Base-by-base conservation (phyloP, 306 rosid genomes). In the Lupinus albus region DNA sequence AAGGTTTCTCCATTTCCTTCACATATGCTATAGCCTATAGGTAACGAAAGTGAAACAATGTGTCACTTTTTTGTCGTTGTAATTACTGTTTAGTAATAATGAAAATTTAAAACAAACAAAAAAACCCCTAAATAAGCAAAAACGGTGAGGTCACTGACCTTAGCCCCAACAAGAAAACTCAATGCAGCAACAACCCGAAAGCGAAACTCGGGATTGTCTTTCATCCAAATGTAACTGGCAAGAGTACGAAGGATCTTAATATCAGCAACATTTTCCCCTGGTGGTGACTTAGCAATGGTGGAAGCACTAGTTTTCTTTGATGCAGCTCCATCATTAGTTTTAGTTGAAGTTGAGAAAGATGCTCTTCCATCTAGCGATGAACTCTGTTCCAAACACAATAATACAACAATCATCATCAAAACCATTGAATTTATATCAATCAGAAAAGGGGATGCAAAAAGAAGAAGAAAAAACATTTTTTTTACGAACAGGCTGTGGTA, bases 141-240 rank as follows among this genome's bases (percentile, higher is more conserved):
- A 39, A 10, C 45, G 4, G 10, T 8, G 11, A 36, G 7, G 16
- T 47, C 6, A 58, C 82, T 47, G 35, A 87, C 96, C 99, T 93
- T 93, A 9, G 97, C 99, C 25, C 96, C 99, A 59, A 93, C 91
- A 73, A 93, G 76, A 73, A 93, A 85, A 21, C 91, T 83, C 83
- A 93, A 80, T 7, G 98, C 85, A 55, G 91, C 82, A 54, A 93
- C 10, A 75, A 93, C 91, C 78, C 99, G 84, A 62, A 84, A 50
- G 32, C 90, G 91, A 63, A 93, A 88, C 67, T 93, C 97, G 0
- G 39, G 68, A 62, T 88, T 90, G 52, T 90, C 97, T 74, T 83
- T 90, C 94, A 88, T 90, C 99, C 99, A 93, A 78, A 93, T 70
- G 82, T 89, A 93, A 72, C 94, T 71, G 10, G 90, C 99, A 18